phyloP scores from a whole-genome alignment of 306 rosid genomes.

The Castanospermum australe region DNA sequence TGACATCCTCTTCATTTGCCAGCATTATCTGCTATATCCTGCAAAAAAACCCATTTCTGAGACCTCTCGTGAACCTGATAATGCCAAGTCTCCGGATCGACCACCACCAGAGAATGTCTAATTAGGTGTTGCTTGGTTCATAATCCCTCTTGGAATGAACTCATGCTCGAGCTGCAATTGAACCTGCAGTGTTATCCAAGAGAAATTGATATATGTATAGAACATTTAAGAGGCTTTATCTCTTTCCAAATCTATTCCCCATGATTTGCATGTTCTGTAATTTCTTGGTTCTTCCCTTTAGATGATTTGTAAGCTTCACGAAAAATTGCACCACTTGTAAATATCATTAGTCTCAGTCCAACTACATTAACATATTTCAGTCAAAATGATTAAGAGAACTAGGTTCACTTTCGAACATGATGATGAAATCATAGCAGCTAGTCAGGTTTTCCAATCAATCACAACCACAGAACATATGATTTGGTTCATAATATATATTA shows the following conservation, averaged over 20 bases:
- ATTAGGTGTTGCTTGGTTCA: neutral
- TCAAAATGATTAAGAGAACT: neutral
- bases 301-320: neutral
- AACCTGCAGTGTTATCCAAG: neutral
- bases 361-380: neutral
- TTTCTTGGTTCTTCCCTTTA: neutral
- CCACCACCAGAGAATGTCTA: constrained; percentile 10
- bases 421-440: no score
- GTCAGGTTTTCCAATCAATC: no score
- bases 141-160: neutral
- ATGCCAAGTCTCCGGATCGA: constrained; percentile 13
- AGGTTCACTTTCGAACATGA: no score
- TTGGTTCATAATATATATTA: no score
- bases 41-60: neutral
- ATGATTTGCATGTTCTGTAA: neutral
- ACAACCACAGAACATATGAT: no score
- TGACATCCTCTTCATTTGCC: constrained; percentile 43
- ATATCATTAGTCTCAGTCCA: neutral
- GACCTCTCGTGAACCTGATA: neutral
- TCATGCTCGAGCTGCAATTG: neutral
- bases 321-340: neutral
- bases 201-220: neutral
- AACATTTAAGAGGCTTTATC: neutral
- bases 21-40: constrained; percentile 29
- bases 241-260: neutral